A percentile compares a stretch with the other conserved stretches of the same genome.
Evolutionary conservation across 805 yeast genomes (phyloP).

Genomic region (Candida endomychidarum): DNA sequence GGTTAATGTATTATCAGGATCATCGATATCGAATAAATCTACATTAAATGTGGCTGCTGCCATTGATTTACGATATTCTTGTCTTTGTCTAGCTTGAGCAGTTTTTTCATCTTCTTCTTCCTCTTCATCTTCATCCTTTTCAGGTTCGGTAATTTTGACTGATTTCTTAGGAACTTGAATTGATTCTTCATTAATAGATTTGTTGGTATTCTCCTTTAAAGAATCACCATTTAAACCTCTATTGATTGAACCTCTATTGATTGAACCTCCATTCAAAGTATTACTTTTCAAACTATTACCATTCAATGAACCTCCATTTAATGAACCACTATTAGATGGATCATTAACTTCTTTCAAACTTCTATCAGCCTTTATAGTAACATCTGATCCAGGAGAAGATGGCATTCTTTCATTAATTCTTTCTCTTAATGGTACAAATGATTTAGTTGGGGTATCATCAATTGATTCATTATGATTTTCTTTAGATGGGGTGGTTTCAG

Average conservation of each 20-base stretch:
- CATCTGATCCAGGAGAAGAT: constrained; percentile 14
- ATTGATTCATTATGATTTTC: constrained; percentile 16
- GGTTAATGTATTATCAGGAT: constrained; percentile 85
- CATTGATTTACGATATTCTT: constrained; percentile 46
- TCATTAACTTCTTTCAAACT: background rate
- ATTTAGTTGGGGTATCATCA: constrained; percentile 13
- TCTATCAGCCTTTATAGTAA: constrained; percentile 11
- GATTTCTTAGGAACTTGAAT: constrained; percentile 6
- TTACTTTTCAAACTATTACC: background rate
- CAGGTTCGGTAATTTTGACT: constrained; percentile 6
- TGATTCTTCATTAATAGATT: too few relatives aligned
- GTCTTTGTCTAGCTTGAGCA: constrained; percentile 40
- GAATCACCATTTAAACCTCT: too few relatives aligned
- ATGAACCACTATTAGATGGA: background rate
- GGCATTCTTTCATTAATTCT: constrained; percentile 14
- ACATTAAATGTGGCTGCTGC: constrained; percentile 63
- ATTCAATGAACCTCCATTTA: background rate
- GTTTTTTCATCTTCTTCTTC: constrained; percentile 28
- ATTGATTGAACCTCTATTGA: too few relatives aligned
- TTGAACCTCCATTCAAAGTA: background rate
- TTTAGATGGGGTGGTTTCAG: constrained; percentile 33
- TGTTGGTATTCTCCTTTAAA: too few relatives aligned
- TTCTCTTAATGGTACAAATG: constrained; percentile 8
- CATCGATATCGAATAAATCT: constrained; percentile 74
- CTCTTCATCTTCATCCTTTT: constrained; percentile 18